Evolutionary conservation across 441 rosid species (phyloP), one percentile per base, ranked within the genome.

Genomic region (Codiaeum variegatum): DNA sequence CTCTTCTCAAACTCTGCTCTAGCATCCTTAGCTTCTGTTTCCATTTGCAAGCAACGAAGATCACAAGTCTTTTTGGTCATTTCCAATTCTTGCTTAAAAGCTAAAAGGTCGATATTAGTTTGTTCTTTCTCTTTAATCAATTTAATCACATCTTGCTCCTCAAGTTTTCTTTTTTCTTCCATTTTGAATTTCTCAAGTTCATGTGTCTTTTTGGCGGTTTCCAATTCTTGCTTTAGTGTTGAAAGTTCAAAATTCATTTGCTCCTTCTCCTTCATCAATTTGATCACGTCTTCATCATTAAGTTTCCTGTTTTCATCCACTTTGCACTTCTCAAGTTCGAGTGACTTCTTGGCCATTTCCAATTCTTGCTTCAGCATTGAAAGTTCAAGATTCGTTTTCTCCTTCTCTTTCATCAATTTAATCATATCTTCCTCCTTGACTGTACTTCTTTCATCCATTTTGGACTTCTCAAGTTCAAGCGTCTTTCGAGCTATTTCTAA

Each of bases 1-100:
- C 84, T 90, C 76, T 66, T 77, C 76, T 89, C 93, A 68, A 88
- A 79, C 59, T 81, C 87, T 42, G 52, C 68, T 81, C 78, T 83
- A 69, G 85, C 79, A 75, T 76, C 78, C 78, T 88, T 77, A 52
- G 83, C 83, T 71, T 83, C 83, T 34, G 79, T 80, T 81, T 92
- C 93, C 78, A 91, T 69, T 78, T 85, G 83, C 82, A 85, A 63
- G 78, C 85, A 76, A 52, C 78, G 85, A 11, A 76, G 79, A 74
- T 91, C 89, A 77, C 88, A 81, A 8, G 69, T 81, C 79, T 69
- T 82, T 78, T 83, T 88, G 51, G 69, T 79, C 69, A 70, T 52
- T 77, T 91, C 82, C 62, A 89, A 76, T 69, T 94, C 94, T 77
- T 79, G 80, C 76, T 78, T 89, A 76, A 86, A 24, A 13, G 83